These are phyloP conservation scores for Achaetomium macrosporum DNA, from an alignment of 2,329 filamentous ascomycete species.

Conservation along the genomic window DNA sequence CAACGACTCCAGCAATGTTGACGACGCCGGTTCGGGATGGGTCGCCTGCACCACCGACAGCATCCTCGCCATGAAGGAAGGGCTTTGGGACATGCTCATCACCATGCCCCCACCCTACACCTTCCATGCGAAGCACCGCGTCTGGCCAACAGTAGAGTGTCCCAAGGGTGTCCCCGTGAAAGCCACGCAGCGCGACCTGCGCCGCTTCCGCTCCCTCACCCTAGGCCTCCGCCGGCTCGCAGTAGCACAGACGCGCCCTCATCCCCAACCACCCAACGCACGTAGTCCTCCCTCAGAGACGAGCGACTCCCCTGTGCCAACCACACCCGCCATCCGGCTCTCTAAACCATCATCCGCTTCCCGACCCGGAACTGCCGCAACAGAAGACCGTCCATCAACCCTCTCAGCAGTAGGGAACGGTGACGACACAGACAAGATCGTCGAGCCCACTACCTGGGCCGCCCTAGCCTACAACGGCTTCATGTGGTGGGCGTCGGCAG, in stretches of 20 bases:
- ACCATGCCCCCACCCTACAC: slow-evolving; percentile 65
- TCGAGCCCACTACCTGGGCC: slow-evolving; percentile 63
- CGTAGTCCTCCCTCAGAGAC: slow-evolving; percentile 16
- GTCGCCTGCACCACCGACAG: slow-evolving; percentile 94
- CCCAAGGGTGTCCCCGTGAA: slow-evolving; percentile 61
- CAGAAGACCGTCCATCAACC: neutral
- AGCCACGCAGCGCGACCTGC: slow-evolving; percentile 84
- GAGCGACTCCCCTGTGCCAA: slow-evolving; percentile 14
- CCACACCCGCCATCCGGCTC: slow-evolving; percentile 17
- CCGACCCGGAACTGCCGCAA: slow-evolving; percentile 15
- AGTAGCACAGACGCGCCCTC: slow-evolving; percentile 1
- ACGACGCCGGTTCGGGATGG: slow-evolving; percentile 62
- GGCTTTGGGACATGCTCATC: slow-evolving; percentile 84
- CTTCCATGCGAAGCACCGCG: slow-evolving; percentile 50
- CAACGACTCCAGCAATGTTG: slow-evolving; percentile 33
- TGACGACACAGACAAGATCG: slow-evolving; percentile 48
- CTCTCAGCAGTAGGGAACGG: slow-evolving; percentile 28
- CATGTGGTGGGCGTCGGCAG: slow-evolving; percentile 86
- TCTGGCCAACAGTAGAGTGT: slow-evolving; percentile 72
- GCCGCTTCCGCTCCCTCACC: slow-evolving; percentile 67
- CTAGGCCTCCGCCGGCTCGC: slow-evolving; percentile 52
- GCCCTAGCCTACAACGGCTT: slow-evolving; percentile 75
- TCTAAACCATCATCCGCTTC: slow-evolving; percentile 11
- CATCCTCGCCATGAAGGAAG: slow-evolving; percentile 78
- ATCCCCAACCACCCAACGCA: neutral